Evolutionary conservation across 2,329 filamentous ascomycete genomes (phyloP).

Genomic region (Nemania abortiva): DNA sequence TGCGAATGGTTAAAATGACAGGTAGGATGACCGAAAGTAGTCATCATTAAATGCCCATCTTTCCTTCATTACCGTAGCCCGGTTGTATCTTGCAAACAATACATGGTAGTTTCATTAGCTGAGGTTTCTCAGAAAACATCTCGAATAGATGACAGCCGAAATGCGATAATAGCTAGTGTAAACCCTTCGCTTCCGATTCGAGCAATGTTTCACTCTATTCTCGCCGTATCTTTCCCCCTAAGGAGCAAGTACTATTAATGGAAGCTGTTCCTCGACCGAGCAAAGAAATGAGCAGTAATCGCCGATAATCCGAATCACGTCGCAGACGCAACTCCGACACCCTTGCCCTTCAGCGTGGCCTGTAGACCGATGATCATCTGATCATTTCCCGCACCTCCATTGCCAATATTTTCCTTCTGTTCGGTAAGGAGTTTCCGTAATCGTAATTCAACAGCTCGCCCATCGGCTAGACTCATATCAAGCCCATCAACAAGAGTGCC

Average conservation of each 20-base stretch:
- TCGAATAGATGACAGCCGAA: not conserved
- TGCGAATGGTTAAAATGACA: not conserved
- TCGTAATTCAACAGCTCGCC: constrained; percentile 42
- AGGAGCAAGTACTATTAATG: not conserved
- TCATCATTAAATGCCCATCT: constrained; percentile 2
- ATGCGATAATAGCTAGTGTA: not conserved
- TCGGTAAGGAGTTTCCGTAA: constrained; percentile 41
- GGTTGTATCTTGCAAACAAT: not conserved
- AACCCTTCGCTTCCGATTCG: not conserved
- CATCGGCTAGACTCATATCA: constrained; percentile 46
- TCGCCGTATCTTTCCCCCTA: not conserved
- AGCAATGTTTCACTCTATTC: not conserved
- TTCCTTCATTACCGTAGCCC: not conserved
- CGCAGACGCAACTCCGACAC: not conserved
- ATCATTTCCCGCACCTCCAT: not conserved
- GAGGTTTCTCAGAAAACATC: not conserved
- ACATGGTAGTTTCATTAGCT: not conserved
- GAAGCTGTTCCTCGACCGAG: not conserved
- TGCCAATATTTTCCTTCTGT: constrained; percentile 30
- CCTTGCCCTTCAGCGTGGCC: constrained; percentile 33
- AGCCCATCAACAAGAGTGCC: constrained; percentile 45
- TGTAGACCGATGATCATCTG: constrained; percentile 23
- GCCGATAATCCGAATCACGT: not conserved
- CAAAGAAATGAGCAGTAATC: not conserved
- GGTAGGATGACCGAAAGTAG: not conserved